Evolutionary conservation across 1,284 basidiomycete species (phyloP).

Genomic region (Trametes pubescens): DNA sequence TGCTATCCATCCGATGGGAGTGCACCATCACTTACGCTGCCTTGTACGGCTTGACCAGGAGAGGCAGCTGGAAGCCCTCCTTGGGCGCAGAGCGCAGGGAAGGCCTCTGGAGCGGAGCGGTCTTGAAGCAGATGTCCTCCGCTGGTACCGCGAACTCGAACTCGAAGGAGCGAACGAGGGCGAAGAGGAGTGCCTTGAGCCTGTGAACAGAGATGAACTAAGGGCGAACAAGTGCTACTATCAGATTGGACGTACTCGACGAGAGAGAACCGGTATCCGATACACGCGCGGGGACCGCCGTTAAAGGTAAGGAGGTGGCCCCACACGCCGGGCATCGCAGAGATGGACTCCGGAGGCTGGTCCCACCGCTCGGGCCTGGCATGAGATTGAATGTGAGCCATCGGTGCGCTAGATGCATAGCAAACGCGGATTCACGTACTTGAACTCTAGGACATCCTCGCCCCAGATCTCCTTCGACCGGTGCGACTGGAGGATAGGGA

Average conservation of each 20-base stretch:
- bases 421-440: conserved; percentile 39
- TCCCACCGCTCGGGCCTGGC: conserved; percentile 65
- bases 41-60: conserved; percentile 35
- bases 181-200: conserved; percentile 59
- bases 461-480: conserved; percentile 60
- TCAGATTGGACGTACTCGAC: conserved; percentile 45
- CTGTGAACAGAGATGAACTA: background rate
- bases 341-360: conserved; percentile 51
- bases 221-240: no score
- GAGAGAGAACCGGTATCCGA: conserved; percentile 75
- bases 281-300: conserved; percentile 66
- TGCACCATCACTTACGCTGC: background rate
- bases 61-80: conserved; percentile 31
- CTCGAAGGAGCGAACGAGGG: conserved; percentile 62
- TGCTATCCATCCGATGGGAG: no score
- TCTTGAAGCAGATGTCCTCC: conserved; percentile 26
- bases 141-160: conserved; percentile 58
- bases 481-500: conserved; percentile 61
- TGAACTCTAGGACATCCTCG: conserved; percentile 60
- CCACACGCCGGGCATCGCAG: conserved; percentile 63
- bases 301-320: conserved; percentile 66
- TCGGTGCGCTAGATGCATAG: conserved; percentile 24
- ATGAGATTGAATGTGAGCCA: conserved; percentile 28
- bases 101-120: conserved; percentile 31
- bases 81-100: conserved; percentile 25